A percentile compares a stretch with the other conserved stretches of the same genome.
These are phyloP conservation scores for Drechslerella stenobrocha DNA, from an alignment of 2,329 filamentous ascomycete species.

Conservation along the genomic window DNA sequence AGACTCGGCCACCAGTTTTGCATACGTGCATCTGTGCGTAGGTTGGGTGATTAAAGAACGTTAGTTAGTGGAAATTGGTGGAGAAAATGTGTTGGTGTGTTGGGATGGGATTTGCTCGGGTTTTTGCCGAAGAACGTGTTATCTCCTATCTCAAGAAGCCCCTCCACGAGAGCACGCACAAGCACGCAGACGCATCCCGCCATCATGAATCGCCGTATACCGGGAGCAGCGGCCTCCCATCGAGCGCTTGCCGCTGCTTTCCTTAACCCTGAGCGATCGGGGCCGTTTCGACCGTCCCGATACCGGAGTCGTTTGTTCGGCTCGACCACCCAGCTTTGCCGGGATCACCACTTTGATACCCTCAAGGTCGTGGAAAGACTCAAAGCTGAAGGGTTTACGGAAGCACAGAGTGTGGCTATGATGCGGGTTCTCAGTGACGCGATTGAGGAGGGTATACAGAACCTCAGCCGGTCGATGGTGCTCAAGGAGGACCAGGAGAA, in stretches of 20 bases:
- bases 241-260: conserved; percentile 16
- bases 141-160: background rate
- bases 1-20: too few relatives aligned
- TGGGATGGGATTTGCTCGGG: conserved; percentile 8
- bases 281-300: conserved; percentile 21
- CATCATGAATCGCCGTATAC: conserved; percentile 19
- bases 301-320: conserved; percentile 62
- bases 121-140: conserved; percentile 12
- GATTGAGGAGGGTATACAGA: conserved; percentile 96
- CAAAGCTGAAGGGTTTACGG: conserved; percentile 88
- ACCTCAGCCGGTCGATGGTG: conserved; percentile 96
- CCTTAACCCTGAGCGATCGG: conserved; percentile 6
- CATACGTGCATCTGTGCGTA: too few relatives aligned
- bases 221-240: background rate
- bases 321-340: conserved; percentile 63
- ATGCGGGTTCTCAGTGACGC: conserved; percentile 97
- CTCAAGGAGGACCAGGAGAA: conserved; percentile 88
- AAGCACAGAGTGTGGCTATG: conserved; percentile 94
- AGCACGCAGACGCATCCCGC: background rate
- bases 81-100: conserved; percentile 32
- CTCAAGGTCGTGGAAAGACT: conserved; percentile 93
- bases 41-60: too few relatives aligned
- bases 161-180: background rate
- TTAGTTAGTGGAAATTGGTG: background rate
- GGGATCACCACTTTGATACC: conserved; percentile 97